A percentile compares a stretch with the other conserved stretches of the same genome.
phyloP scores from a whole-genome alignment of 768 basidiomycete genomes.

The Roridomyces roridus region DNA sequence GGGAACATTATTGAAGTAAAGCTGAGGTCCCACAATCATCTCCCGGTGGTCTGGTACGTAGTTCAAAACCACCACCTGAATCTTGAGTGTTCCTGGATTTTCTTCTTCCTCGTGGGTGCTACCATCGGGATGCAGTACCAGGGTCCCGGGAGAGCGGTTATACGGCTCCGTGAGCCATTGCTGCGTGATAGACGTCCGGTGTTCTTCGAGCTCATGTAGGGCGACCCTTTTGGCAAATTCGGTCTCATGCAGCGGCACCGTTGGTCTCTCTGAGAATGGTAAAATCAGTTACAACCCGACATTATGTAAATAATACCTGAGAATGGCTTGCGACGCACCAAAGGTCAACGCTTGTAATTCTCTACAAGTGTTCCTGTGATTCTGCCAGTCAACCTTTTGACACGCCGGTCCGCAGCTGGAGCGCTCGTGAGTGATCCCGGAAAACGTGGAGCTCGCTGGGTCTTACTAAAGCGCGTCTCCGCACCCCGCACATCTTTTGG shows the following conservation, averaged over 20 bases:
- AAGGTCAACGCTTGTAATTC: slow-evolving; percentile 8
- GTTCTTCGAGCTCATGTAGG: slow-evolving; percentile 2
- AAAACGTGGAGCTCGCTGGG: no score
- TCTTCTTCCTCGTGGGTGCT: neutral
- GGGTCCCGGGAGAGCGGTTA: neutral
- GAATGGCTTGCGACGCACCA: neutral
- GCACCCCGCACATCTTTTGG: slow-evolving; percentile 8
- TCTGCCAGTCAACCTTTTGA: slow-evolving; percentile 7
- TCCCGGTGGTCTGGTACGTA: slow-evolving; percentile 4
- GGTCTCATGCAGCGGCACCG: slow-evolving; percentile 5
- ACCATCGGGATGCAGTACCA: neutral
- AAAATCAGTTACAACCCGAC: no score
- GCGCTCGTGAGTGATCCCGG: neutral
- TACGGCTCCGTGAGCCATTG: neutral
- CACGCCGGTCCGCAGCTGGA: slow-evolving; percentile 9
- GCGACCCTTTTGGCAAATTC: slow-evolving; percentile 7
- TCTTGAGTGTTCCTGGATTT: neutral
- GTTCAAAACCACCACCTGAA: slow-evolving; percentile 5
- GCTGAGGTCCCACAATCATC: neutral
- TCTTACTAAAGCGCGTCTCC: slow-evolving; percentile 9
- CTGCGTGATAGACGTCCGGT: slow-evolving; percentile 4
- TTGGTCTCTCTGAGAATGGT: neutral
- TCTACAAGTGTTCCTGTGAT: slow-evolving; percentile 11
- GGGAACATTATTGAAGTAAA: slow-evolving; percentile 7
- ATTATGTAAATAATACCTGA: no score